Conservation (phyloP, 1,139 yeast species). For the Kazachstania sp. region DNA sequence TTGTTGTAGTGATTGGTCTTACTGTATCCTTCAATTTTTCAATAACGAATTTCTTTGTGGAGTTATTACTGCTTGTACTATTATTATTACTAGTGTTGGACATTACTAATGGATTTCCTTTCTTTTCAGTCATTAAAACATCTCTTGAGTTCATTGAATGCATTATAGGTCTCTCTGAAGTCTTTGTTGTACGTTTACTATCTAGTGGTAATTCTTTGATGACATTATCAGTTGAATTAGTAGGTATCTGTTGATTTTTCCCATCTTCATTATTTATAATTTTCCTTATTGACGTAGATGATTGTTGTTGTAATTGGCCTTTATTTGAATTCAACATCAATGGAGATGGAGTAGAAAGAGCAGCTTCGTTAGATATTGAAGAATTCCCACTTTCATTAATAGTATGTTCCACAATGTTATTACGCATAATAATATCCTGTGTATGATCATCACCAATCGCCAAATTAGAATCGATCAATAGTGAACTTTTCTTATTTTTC, state of each 20-base stretch:
- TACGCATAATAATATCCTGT: not conserved
- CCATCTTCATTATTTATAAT: not conserved
- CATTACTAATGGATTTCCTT: not conserved
- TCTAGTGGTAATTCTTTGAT: constrained; percentile 4
- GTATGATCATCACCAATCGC: not conserved
- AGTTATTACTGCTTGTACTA: not conserved
- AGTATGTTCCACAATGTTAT: not conserved
- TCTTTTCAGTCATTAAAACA: constrained; percentile 9
- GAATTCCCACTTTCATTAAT: not conserved
- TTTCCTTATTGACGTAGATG: not conserved
- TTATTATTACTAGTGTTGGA: not conserved
- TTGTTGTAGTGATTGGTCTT: not conserved
- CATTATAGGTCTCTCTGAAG: constrained; percentile 18
- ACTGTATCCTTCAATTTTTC: not conserved
- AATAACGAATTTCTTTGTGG: not conserved
- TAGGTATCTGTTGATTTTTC: not conserved
- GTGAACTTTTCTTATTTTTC: constrained; percentile 24
- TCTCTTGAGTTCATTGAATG: constrained; percentile 20
- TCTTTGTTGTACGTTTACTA: constrained; percentile 10
- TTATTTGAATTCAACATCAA: not conserved
- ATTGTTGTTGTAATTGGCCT: not conserved
- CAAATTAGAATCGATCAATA: constrained; percentile 14
- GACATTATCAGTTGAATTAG: not conserved
- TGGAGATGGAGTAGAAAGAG: not conserved
- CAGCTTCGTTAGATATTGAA: not conserved